phyloP scores from a whole-genome alignment of 768 basidiomycete genomes.

The Russula olivacea region DNA sequence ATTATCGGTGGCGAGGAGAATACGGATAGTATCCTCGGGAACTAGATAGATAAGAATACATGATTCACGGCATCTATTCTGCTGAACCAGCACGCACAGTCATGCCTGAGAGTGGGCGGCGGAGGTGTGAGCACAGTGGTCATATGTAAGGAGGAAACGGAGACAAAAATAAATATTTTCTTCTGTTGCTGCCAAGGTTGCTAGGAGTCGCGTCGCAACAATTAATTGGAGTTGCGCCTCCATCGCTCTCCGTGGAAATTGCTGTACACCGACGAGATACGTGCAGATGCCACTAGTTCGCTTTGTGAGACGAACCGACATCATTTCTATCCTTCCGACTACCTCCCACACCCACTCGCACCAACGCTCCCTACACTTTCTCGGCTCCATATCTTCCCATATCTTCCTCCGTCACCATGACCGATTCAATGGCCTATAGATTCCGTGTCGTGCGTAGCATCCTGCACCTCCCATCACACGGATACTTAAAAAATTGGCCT shows the following conservation, averaged over 20 bases:
- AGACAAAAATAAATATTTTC: neutral
- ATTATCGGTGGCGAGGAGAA: slow-evolving; percentile 91
- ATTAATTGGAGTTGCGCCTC: too few species aligned
- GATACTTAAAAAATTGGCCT: neutral
- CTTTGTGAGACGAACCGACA: neutral
- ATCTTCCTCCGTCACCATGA: neutral
- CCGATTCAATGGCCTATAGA: slow-evolving; percentile 3
- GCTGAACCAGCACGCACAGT: slow-evolving; percentile 7
- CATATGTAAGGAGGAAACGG: neutral
- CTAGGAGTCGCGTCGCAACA: too few species aligned
- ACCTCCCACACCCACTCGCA: neutral
- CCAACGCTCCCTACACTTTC: too few species aligned
- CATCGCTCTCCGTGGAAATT: too few species aligned
- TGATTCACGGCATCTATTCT: neutral
- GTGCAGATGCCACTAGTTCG: too few species aligned
- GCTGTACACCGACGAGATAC: too few species aligned
- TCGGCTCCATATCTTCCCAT: too few species aligned
- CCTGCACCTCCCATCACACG: neutral
- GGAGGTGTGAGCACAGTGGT: slow-evolving; percentile 4
- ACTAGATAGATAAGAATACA: slow-evolving; percentile 30
- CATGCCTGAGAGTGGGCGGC: slow-evolving; percentile 12
- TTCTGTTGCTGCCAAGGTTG: too few species aligned
- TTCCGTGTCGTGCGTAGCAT: slow-evolving; percentile 10
- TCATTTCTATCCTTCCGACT: neutral
- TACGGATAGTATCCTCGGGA: slow-evolving; percentile 64